phyloP scores from a whole-genome alignment of 129 eudicot genomes.

The Centrapalus pauciflorus region DNA sequence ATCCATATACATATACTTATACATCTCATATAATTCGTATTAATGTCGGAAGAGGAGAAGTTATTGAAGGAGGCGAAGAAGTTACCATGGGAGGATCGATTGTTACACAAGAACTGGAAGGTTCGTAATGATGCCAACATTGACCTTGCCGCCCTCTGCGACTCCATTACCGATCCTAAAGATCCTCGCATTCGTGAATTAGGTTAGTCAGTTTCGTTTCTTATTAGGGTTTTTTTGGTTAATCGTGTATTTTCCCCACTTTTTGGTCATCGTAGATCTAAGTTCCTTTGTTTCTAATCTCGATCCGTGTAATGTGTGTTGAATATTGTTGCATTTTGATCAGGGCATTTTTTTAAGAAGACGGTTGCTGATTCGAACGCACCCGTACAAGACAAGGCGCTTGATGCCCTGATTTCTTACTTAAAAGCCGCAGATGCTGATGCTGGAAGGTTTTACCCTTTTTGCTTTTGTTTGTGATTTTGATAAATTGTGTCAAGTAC shows the following conservation, averaged over 20 bases:
- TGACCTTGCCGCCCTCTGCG: slow-evolving; percentile 77
- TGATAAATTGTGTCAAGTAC: not conserved
- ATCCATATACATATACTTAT: not conserved
- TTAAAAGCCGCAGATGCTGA: slow-evolving; percentile 92
- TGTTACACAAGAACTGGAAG: slow-evolving; percentile 95
- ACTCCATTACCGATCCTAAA: slow-evolving; percentile 86
- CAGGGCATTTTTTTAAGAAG: slow-evolving; percentile 85
- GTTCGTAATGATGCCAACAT: slow-evolving; percentile 93
- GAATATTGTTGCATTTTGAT: slow-evolving; percentile 6
- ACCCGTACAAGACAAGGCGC: slow-evolving; percentile 97
- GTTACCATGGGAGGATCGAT: slow-evolving; percentile 90
- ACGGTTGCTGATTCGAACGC: slow-evolving; percentile 91
- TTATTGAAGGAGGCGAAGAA: slow-evolving; percentile 96
- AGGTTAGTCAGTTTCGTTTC: slow-evolving; percentile 42
- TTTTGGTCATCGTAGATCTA: slow-evolving; percentile 30
- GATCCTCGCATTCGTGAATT: slow-evolving; percentile 92
- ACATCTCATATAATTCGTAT: not conserved
- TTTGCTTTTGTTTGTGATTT: not conserved
- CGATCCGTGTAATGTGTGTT: slow-evolving; percentile 34
- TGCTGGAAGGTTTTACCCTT: slow-evolving; percentile 54
- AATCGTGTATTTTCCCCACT: not conserved
- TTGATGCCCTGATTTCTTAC: slow-evolving; percentile 83
- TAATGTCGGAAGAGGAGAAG: slow-evolving; percentile 97
- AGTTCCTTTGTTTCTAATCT: slow-evolving; percentile 12
- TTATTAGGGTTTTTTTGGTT: slow-evolving; percentile 14